A percentile compares a stretch with the other conserved stretches of the same genome.
Conservation (phyloP, 1,284 basidiomycete species). For the Puccinia polysora region DNA sequence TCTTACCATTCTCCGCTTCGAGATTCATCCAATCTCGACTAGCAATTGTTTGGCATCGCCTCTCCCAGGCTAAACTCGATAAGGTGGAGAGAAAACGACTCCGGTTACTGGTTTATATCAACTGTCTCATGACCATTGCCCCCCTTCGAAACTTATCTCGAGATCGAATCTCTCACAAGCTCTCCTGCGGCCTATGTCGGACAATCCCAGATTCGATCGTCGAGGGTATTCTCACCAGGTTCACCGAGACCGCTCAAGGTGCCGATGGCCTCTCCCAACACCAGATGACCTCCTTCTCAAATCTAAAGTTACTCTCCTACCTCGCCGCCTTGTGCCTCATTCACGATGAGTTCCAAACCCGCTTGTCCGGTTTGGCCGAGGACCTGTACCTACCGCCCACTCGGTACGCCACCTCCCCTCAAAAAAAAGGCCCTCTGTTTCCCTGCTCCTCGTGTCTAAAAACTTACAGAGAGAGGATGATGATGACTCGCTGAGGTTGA, state of each 20-base stretch:
- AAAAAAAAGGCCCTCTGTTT: neutral
- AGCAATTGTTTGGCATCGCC: conserved; percentile 50
- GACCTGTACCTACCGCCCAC: conserved; percentile 17
- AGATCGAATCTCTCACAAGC: neutral
- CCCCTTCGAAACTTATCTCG: neutral
- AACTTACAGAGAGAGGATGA: too few species aligned
- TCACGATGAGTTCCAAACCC: conserved; percentile 20
- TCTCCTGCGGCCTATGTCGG: neutral
- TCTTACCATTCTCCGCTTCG: conserved; percentile 64
- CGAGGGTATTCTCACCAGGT: conserved; percentile 7
- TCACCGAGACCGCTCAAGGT: conserved; percentile 13
- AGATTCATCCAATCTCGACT: conserved; percentile 67
- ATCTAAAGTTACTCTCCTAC: conserved; percentile 16
- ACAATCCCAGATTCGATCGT: conserved; percentile 17
- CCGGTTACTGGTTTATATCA: conserved; percentile 35
- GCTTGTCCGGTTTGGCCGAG: conserved; percentile 1
- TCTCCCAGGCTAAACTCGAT: conserved; percentile 21
- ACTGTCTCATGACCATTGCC: conserved; percentile 3
- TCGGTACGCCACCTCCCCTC: neutral
- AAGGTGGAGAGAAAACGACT: conserved; percentile 13
- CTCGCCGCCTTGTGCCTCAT: conserved; percentile 30
- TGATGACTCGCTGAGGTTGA: neutral
- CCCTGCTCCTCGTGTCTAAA: too few species aligned
- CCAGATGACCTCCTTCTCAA: conserved; percentile 7
- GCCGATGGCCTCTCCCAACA: neutral